A percentile compares a stretch with the other conserved stretches of the same genome.
Evolutionary conservation across 1,284 basidiomycete species (phyloP).

Genomic region (Bjerkandera adusta): DNA sequence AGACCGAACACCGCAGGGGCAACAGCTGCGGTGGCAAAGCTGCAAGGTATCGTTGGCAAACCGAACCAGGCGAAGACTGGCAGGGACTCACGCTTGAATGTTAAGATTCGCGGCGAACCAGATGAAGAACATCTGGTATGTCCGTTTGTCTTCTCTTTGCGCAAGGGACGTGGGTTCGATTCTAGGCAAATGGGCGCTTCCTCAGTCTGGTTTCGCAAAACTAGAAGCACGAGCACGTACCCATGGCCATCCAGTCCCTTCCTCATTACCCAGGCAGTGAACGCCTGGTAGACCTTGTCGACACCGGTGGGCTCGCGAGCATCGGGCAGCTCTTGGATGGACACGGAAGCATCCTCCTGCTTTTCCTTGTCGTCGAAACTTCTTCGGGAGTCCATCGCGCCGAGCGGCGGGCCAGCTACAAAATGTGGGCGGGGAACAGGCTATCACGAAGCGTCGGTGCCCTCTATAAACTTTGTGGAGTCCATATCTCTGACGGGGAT

Average conservation of each 20-base stretch:
- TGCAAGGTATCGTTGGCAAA: conserved; percentile 18
- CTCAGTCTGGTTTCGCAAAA: not conserved
- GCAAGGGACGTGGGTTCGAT: conserved; percentile 49
- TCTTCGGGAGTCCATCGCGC: no score
- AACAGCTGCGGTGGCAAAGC: conserved; percentile 53
- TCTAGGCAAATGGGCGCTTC: conserved; percentile 28
- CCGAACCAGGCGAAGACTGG: not conserved
- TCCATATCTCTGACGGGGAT: no score
- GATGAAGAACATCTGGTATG: conserved; percentile 64
- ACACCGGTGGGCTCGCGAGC: no score
- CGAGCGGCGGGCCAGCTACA: no score
- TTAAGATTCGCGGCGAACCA: conserved; percentile 68
- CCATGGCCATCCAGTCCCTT: conserved; percentile 10
- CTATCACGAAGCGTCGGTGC: no score
- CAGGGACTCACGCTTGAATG: conserved; percentile 44
- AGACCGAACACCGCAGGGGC: conserved; percentile 60
- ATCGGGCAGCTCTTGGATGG: no score
- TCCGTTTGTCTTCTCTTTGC: conserved; percentile 47
- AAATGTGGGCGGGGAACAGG: no score
- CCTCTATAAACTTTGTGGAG: no score
- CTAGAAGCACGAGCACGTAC: conserved; percentile 1
- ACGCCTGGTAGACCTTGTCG: no score
- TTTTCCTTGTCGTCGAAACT: no score
- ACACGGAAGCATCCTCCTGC: no score
- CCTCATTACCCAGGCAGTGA: conserved; percentile 7